A percentile compares a stretch with the other conserved stretches of the same genome.
phyloP scores from a whole-genome alignment of 345 rosid genomes.

The Camelina sativa region DNA sequence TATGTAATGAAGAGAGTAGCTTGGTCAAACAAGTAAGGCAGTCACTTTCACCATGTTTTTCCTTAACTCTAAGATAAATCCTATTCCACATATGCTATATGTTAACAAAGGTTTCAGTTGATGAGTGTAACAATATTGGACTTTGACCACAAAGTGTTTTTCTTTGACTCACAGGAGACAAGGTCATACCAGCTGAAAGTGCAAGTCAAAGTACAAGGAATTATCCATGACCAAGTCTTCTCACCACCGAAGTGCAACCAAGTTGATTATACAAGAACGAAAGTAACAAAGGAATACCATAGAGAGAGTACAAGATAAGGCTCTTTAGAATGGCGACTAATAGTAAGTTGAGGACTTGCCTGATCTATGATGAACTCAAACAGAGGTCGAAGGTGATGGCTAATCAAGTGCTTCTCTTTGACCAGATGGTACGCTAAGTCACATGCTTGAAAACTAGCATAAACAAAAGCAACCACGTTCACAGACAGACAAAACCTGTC shows the following conservation, averaged over 20 bases:
- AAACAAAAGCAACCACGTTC: constrained; percentile 79
- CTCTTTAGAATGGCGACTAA: background rate
- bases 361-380: constrained; percentile 89
- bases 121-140: background rate
- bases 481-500: constrained; percentile 84
- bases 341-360: constrained; percentile 52
- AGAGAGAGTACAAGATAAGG: constrained; percentile 1
- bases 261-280: background rate
- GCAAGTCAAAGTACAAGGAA: background rate
- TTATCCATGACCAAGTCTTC: background rate
- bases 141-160: background rate
- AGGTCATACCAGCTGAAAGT: constrained; percentile 6
- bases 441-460: constrained; percentile 77
- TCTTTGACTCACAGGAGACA: constrained; percentile 15
- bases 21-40: background rate
- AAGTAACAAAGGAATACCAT: constrained; percentile 3
- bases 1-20: background rate
- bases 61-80: background rate
- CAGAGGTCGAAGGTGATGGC: constrained; percentile 59
- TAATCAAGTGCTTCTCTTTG: constrained; percentile 61
- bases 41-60: background rate
- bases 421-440: constrained; percentile 62
- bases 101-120: background rate
- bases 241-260: background rate
- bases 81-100: background rate